Evolutionary conservation across 2,329 filamentous ascomycete genomes (phyloP).

Genomic region (Alternaria sp.): DNA sequence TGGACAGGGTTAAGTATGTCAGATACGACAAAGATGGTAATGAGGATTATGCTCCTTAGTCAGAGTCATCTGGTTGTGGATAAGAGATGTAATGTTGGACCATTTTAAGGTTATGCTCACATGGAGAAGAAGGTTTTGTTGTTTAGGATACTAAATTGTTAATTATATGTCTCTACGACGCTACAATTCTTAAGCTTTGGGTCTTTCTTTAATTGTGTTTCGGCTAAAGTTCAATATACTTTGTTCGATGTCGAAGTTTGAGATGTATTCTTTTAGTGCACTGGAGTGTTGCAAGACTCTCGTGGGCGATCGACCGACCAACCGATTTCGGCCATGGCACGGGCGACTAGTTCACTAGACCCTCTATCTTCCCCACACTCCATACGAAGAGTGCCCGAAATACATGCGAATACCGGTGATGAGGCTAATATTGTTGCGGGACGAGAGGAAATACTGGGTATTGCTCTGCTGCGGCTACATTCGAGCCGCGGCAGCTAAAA

Average conservation of each 20-base stretch:
- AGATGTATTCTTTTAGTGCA: background rate
- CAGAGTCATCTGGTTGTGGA: too few species aligned
- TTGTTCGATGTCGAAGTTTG: background rate
- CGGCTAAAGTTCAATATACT: too few species aligned
- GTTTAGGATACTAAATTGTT: background rate
- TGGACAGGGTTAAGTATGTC: slow-evolving; percentile 47
- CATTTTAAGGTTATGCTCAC: background rate
- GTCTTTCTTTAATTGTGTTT: background rate
- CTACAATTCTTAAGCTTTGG: background rate
- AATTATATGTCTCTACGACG: background rate
- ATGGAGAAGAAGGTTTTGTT: background rate
- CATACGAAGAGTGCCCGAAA: background rate
- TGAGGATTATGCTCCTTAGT: slow-evolving; percentile 24
- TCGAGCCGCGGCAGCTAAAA: slow-evolving; percentile 13
- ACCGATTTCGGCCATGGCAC: slow-evolving; percentile 1
- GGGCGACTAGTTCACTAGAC: background rate
- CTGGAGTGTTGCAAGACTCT: background rate
- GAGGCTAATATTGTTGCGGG: background rate
- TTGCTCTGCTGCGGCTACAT: background rate
- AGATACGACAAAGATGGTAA: slow-evolving; percentile 38
- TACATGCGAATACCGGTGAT: background rate
- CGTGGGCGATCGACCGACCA: background rate
- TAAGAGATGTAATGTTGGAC: background rate
- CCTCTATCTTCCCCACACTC: slow-evolving; percentile 4
- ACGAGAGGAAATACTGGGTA: background rate